Base-by-base conservation (phyloP, 2,329 filamentous ascomycete genomes). In the Domatiomyces catenatus region DNA sequence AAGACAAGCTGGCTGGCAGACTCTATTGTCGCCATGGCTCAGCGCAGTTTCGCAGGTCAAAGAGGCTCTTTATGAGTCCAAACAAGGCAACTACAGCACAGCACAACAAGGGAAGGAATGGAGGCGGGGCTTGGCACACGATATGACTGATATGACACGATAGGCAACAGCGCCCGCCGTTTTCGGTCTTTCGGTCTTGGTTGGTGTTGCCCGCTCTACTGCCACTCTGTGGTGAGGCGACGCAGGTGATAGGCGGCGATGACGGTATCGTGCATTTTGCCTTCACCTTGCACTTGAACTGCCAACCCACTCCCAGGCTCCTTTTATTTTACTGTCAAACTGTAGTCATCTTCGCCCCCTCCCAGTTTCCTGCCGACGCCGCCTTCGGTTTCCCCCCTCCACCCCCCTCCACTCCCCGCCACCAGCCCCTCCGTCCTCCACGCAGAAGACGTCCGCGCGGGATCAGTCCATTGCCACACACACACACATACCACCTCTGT, bases 1-100 rank as follows among this genome's bases (percentile, higher is more conserved):
- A 87, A 79, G 53, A 81, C 79, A 42, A 81, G 70, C 52, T 69
- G 72, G 19, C 81, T 82, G 5, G 86, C 76, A 28, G 78, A 39
- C 10, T 39, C 32, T 69, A 39, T 39, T 39, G 32, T 15, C 32
- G 32, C 32, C 32, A 39, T 39, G 8, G 8, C 32, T 39, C 32
- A 39, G 32, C 1, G 10, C 8, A 39, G 15, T 39, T 39, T 39
- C 12, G 15, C 4, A 15, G 32, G 32, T 39, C 32, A 39, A 39
- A 39, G 32, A 39, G 12, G 32, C 32, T 15, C 32, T 39, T 39
- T 15, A 39, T 15, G 10, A 15, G 32, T 5, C 5, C 15, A n/a
- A n/a, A n/a, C n/a, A n/a, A n/a, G n/a, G n/a, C n/a, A n/a, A n/a
- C n/a, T n/a, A n/a, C n/a, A n/a, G n/a, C n/a, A 15, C 32, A 24